Base-by-base conservation (phyloP, 179 eudicot genomes). In the Silene coronaria region DNA sequence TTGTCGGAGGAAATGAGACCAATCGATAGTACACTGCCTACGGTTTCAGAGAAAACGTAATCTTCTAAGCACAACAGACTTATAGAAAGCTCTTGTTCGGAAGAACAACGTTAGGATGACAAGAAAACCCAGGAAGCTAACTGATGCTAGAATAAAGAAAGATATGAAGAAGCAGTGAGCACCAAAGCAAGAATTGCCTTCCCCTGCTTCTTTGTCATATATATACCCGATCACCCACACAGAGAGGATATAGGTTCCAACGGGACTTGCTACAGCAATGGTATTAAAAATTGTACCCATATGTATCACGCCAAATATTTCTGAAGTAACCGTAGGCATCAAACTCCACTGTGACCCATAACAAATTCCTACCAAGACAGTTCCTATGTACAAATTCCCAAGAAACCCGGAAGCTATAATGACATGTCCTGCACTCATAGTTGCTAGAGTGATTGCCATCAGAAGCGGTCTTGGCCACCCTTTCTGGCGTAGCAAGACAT, bases 221-320 rank as follows among this genome's bases (percentile, higher is more conserved):
- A 89, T 79, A 72, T 74, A 66, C n/a, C 98, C 98, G 16, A 91
- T 87, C 30, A 91, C 97, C 80, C 84, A 77, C 32, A 93, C 93
- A 8, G 98, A 93, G 28, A 89, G 76, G 46, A 90, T 22, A 71
- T 85, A 93, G 61, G 91, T 88, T 62, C 97, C 97, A 10, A 91
- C 73, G 7, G 98, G 98, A 65, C 93, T 93, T 26, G 93, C 98
- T 9, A 86, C 71, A 1, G 88, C 90, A 32, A 93, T 89, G 62
- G 97, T 86, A 76, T 93, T 93, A 70, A 93, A 93, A 19, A 93
- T 88, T 12, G 98, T 91, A 46, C 98, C 98, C 97, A 93, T 85
- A 77, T 93, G 92, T 38, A 69, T 28, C 17, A 89, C 85, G 2
- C 98, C 97, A 58, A 88, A 93, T 27, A 93, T 86, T 81, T 93